These are phyloP conservation scores for Phytophthora capsici DNA, from an alignment of 352 stramenopile genomes.

Conservation along the genomic window DNA sequence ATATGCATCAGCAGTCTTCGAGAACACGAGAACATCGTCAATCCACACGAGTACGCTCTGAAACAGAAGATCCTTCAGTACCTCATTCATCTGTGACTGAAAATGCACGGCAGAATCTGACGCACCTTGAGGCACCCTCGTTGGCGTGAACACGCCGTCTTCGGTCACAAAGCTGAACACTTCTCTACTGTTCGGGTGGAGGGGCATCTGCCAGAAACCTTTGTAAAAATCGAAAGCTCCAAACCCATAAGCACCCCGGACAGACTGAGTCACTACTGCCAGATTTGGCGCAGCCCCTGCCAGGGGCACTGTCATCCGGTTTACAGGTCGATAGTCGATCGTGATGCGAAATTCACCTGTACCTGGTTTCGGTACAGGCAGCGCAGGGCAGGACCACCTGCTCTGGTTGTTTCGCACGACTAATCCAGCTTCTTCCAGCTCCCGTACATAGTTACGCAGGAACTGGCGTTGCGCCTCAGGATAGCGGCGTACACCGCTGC, in stretches of 20 bases:
- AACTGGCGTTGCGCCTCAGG: conserved; percentile 5
- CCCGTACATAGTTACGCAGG: conserved; percentile 3
- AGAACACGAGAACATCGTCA: conserved; percentile 1
- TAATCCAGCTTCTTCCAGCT: background rate
- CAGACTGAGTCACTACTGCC: background rate
- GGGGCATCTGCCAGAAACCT: conserved; percentile 13
- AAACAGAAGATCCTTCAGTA: background rate
- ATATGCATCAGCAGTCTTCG: background rate
- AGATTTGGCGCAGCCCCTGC: conserved; percentile 6
- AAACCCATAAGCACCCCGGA: conserved; percentile 1
- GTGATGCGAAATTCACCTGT: conserved; percentile 8
- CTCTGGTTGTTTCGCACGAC: conserved; percentile 11
- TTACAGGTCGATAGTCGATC: conserved; percentile 11
- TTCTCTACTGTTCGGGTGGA: background rate
- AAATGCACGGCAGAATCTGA: conserved; percentile 11
- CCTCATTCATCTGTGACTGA: conserved; percentile 2
- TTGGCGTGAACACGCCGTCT: background rate
- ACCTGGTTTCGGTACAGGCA: background rate
- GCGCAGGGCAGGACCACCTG: background rate
- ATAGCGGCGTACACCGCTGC: conserved; percentile 10
- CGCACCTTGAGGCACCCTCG: background rate
- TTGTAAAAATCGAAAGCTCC: conserved; percentile 19
- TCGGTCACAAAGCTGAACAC: conserved; percentile 12
- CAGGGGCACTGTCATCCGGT: background rate
- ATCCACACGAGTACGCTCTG: conserved; percentile 1